A percentile compares a stretch with the other conserved stretches of the same genome.
phyloP scores from a whole-genome alignment of 2,329 filamentous ascomycete species.

The Huntiella savannae region DNA sequence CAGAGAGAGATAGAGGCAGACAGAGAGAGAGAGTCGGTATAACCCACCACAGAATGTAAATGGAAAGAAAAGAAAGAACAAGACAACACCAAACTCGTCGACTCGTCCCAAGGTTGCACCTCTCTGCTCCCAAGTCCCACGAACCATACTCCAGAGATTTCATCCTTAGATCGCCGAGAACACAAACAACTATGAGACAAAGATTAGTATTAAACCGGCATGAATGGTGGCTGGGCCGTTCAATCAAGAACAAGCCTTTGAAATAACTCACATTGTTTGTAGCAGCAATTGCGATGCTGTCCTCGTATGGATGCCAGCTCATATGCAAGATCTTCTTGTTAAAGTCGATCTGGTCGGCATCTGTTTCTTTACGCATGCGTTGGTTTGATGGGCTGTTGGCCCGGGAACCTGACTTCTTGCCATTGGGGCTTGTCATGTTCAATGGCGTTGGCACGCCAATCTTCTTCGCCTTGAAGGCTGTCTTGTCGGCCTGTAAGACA shows the following conservation, averaged over 20 bases:
- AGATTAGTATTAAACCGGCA: constrained; percentile 12
- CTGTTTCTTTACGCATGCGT: constrained; percentile 96
- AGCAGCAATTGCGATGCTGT: constrained; percentile 97
- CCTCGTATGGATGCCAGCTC: constrained; percentile 99
- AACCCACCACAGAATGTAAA: too few relatives aligned
- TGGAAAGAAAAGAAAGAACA: too few relatives aligned
- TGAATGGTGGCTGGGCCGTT: background rate
- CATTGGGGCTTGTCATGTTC: constrained; percentile 60
- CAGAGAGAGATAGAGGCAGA: background rate
- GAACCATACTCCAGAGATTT: background rate
- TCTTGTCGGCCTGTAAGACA: constrained; percentile 94
- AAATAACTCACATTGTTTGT: constrained; percentile 80
- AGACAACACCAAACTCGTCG: too few relatives aligned
- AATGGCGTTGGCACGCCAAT: constrained; percentile 95
- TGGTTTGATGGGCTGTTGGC: constrained; percentile 79
- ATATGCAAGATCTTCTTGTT: constrained; percentile 99
- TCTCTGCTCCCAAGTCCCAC: background rate
- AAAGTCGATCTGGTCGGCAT: constrained; percentile 98
- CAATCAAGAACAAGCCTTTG: background rate
- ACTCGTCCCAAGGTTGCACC: too few relatives aligned
- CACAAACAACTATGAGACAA: constrained; percentile 43
- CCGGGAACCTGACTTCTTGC: constrained; percentile 76
- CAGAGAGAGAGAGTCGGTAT: too few relatives aligned
- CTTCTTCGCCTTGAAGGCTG: constrained; percentile 99
- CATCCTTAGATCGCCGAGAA: constrained; percentile 49